Percentiles rank a stretch among this genome's conserved stretches.
Evolutionary conservation across 2,329 filamentous ascomycete genomes (phyloP).

Genomic region (Hypoxylon sp.): DNA sequence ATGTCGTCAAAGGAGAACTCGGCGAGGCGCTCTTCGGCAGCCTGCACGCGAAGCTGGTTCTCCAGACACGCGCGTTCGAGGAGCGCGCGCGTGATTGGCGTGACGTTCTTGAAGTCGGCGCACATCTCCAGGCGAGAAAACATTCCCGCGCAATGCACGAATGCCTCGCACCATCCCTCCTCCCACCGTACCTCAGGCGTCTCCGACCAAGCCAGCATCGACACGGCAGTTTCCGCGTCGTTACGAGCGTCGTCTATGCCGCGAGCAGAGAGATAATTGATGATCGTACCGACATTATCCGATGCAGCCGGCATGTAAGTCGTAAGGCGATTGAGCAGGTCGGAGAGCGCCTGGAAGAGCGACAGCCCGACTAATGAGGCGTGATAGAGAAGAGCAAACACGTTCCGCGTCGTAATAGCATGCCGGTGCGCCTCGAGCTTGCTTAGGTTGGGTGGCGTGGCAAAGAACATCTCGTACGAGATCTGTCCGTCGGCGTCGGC

Average conservation of each 20-base stretch:
- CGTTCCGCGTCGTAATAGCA: constrained; percentile 72
- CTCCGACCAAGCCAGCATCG: constrained; percentile 72
- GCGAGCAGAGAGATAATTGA: constrained; percentile 66
- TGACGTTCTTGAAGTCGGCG: constrained; percentile 65
- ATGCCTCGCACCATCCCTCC: constrained; percentile 72
- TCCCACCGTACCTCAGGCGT: constrained; percentile 68
- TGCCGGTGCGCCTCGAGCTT: constrained; percentile 61
- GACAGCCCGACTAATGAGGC: constrained; percentile 71
- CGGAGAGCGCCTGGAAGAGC: constrained; percentile 67
- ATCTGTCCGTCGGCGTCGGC: constrained; percentile 61
- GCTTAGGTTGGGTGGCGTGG: constrained; percentile 59
- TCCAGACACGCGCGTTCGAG: constrained; percentile 69
- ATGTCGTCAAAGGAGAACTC: constrained; percentile 68
- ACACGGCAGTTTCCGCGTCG: constrained; percentile 65
- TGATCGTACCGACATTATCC: constrained; percentile 66
- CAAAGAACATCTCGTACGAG: constrained; percentile 70
- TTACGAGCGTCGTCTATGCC: constrained; percentile 71
- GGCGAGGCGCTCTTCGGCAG: constrained; percentile 67
- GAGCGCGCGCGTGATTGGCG: constrained; percentile 68
- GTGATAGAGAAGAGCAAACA: constrained; percentile 71
- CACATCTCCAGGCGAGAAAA: constrained; percentile 60
- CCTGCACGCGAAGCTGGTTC: constrained; percentile 67
- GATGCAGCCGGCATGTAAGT: constrained; percentile 63
- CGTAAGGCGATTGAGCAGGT: constrained; percentile 68
- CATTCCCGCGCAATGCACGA: constrained; percentile 72